Conservation (phyloP, 768 basidiomycete genomes). For the Pulveroboletus sp. region DNA sequence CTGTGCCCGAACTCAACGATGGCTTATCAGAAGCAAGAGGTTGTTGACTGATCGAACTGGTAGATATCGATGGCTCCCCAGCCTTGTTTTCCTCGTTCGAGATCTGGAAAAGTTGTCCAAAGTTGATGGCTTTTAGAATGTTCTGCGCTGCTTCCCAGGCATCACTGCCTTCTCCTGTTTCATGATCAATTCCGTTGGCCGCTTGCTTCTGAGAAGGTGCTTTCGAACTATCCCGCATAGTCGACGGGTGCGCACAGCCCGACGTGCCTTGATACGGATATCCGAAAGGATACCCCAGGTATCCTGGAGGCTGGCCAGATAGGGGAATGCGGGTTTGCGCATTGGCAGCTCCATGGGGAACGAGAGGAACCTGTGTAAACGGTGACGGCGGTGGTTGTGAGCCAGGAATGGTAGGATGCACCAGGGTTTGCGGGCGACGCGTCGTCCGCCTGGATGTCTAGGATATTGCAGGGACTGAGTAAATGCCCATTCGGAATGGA, state of each 20-base stretch:
- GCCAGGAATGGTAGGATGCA: slow-evolving; percentile 28
- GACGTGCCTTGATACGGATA: slow-evolving; percentile 31
- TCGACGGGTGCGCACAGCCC: not conserved
- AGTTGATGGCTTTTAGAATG: slow-evolving; percentile 76
- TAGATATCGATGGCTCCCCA: slow-evolving; percentile 10
- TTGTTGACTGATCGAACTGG: slow-evolving; percentile 1
- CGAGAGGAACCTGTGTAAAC: slow-evolving; percentile 57
- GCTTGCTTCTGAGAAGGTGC: slow-evolving; percentile 15
- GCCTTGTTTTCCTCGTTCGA: slow-evolving; percentile 27
- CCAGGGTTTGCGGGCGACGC: slow-evolving; percentile 65
- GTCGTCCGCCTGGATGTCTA: slow-evolving; percentile 79
- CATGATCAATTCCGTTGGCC: slow-evolving; percentile 21
- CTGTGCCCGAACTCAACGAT: slow-evolving; percentile 2
- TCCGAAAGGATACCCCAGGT: slow-evolving; percentile 38
- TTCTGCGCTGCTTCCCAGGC: slow-evolving; percentile 78
- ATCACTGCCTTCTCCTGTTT: slow-evolving; percentile 46
- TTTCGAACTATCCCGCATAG: slow-evolving; percentile 1
- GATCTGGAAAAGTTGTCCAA: slow-evolving; percentile 49
- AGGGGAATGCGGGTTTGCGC: slow-evolving; percentile 36
- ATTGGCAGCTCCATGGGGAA: slow-evolving; percentile 28
- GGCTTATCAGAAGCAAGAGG: slow-evolving; percentile 1
- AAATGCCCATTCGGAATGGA: not conserved
- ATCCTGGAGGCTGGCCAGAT: slow-evolving; percentile 32
- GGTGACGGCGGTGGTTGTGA: slow-evolving; percentile 42
- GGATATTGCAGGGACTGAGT: slow-evolving; percentile 7